Evolutionary conservation across 176 grass and related monocot species (phyloP).

Genomic region (Ensete glaucum): DNA sequence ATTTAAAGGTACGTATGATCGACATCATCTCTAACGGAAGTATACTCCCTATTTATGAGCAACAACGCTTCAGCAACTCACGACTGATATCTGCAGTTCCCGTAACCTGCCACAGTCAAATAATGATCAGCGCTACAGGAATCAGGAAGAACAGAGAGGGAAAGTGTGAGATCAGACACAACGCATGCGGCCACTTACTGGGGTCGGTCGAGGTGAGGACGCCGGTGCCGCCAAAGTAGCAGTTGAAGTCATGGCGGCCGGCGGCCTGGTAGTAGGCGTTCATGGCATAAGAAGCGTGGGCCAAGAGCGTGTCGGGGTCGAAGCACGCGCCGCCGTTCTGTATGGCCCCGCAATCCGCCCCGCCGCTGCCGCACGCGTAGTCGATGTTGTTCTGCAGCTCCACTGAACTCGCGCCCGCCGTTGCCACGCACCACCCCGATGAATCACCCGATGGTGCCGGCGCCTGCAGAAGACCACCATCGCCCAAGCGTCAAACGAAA

Average conservation of each 20-base stretch:
- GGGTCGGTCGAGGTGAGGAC: conserved; percentile 38
- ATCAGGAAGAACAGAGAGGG: background rate
- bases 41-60: no score
- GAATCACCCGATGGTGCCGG: conserved; percentile 10
- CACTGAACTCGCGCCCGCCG: conserved; percentile 12
- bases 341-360: conserved; percentile 41
- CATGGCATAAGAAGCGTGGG: conserved; percentile 53
- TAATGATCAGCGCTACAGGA: background rate
- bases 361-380: conserved; percentile 39
- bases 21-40: no score
- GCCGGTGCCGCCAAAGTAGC: conserved; percentile 49
- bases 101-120: background rate
- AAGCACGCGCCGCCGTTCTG: conserved; percentile 53
- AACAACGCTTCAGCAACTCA: background rate
- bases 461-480: background rate
- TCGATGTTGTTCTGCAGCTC: conserved; percentile 75
- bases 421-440: conserved; percentile 62
- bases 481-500: background rate
- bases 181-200: conserved; percentile 22
- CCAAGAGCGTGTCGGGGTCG: conserved; percentile 33
- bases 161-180: no score
- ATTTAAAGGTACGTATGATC: no score
- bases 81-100: background rate
- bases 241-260: conserved; percentile 30
- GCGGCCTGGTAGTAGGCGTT: conserved; percentile 59